Evolutionary conservation across 495 filamentous ascomycete genomes (phyloP).

Genomic region (Annulohypoxylon maeteangense): DNA sequence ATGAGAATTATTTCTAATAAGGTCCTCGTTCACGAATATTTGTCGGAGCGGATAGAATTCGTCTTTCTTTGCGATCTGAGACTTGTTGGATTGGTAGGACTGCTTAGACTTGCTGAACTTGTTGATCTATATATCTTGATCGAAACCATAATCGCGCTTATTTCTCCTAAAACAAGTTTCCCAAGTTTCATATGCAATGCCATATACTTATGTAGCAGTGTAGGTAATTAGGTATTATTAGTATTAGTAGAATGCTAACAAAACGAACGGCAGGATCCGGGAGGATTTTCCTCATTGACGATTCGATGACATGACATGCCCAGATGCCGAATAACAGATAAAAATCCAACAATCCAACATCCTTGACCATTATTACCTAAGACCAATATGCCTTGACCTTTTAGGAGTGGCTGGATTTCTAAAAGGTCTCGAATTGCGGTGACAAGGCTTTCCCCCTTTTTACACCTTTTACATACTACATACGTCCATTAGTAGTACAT

Average conservation of each 20-base stretch:
- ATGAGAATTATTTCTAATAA: slow-evolving; percentile 13
- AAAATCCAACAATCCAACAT: not conserved
- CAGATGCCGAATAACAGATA: slow-evolving; percentile 5
- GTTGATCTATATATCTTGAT: slow-evolving; percentile 35
- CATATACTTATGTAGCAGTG: too few species aligned
- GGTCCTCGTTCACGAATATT: slow-evolving; percentile 42
- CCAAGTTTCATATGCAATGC: slow-evolving; percentile 36
- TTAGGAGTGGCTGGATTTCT: slow-evolving; percentile 29
- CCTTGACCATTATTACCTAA: slow-evolving; percentile 37
- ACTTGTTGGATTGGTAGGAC: slow-evolving; percentile 34
- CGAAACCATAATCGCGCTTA: slow-evolving; percentile 20
- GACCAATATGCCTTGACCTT: slow-evolving; percentile 26
- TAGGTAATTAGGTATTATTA: too few species aligned
- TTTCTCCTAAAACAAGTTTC: slow-evolving; percentile 38
- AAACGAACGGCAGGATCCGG: slow-evolving; percentile 38
- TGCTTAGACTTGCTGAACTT: slow-evolving; percentile 37
- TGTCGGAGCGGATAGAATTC: slow-evolving; percentile 36
- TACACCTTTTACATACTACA: not conserved
- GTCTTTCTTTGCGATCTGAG: slow-evolving; percentile 31
- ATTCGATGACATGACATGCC: slow-evolving; percentile 36
- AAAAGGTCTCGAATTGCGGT: slow-evolving; percentile 40
- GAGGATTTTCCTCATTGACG: slow-evolving; percentile 32
- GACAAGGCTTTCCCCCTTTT: slow-evolving; percentile 23
- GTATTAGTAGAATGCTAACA: not conserved
- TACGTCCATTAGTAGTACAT: too few species aligned